Conservation (phyloP, 2,329 filamentous ascomycete species). For the Stromatinia cepivora region DNA sequence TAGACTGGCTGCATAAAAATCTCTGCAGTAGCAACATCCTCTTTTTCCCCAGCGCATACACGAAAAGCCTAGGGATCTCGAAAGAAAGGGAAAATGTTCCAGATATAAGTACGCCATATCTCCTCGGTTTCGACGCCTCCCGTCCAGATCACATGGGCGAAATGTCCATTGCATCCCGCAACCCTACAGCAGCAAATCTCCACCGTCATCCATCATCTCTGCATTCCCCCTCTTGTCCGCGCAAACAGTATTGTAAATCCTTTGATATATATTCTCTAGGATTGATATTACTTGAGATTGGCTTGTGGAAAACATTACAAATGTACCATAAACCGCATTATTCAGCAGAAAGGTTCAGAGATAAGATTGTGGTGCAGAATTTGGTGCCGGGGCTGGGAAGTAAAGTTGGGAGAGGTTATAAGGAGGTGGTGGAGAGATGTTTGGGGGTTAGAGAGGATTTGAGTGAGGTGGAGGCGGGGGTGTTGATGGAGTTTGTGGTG, state of each 20-base stretch:
- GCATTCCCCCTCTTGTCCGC: slow-evolving; percentile 41
- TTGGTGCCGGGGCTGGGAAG: slow-evolving; percentile 46
- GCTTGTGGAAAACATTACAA: slow-evolving; percentile 48
- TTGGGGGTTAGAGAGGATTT: slow-evolving; percentile 45
- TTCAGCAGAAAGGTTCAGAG: slow-evolving; percentile 46
- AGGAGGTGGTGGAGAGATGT: slow-evolving; percentile 47
- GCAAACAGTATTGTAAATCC: slow-evolving; percentile 44
- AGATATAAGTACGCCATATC: slow-evolving; percentile 44
- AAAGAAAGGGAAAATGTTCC: slow-evolving; percentile 42
- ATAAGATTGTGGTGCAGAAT: slow-evolving; percentile 45
- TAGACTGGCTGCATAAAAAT: slow-evolving; percentile 54
- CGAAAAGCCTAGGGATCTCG: slow-evolving; percentile 34
- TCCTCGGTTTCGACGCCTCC: slow-evolving; percentile 47
- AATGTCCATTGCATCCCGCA: slow-evolving; percentile 45
- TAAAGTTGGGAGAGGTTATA: slow-evolving; percentile 46
- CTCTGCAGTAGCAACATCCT: slow-evolving; percentile 45
- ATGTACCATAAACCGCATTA: slow-evolving; percentile 47
- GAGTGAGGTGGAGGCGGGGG: slow-evolving; percentile 43
- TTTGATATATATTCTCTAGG: slow-evolving; percentile 50
- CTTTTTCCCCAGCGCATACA: slow-evolving; percentile 47
- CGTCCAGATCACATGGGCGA: slow-evolving; percentile 43
- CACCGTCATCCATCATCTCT: slow-evolving; percentile 50
- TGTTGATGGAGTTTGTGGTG: slow-evolving; percentile 48
- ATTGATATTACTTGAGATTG: slow-evolving; percentile 51
- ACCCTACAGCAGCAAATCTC: slow-evolving; percentile 44